Conservation (phyloP, 2,329 filamentous ascomycete genomes). For the Stagonosporopsis rhizophila region DNA sequence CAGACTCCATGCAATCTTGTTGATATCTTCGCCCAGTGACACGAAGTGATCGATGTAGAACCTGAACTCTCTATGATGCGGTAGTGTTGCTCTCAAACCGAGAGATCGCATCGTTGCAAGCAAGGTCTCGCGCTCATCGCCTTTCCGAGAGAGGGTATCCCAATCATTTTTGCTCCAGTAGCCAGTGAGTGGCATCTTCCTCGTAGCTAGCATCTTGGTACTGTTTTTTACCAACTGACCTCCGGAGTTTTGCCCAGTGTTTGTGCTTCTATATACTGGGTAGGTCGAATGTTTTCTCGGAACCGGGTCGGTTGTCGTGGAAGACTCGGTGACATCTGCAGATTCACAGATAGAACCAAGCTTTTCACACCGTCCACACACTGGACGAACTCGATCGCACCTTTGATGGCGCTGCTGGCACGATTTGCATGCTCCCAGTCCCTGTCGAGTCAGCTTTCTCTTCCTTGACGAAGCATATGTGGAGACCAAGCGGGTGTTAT, state of each 20-base stretch:
- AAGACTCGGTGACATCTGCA: not conserved
- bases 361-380: conserved; percentile 71
- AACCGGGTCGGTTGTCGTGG: not conserved
- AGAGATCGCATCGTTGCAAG: conserved; percentile 8
- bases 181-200: not conserved
- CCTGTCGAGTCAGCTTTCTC: not conserved
- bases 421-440: conserved; percentile 9
- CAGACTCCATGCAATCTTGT: not conserved
- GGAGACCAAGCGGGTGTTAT: not conserved
- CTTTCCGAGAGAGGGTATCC: not conserved
- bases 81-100: not conserved
- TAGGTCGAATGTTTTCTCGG: too few species aligned
- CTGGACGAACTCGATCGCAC: conserved; percentile 72
- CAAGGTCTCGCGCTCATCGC: not conserved
- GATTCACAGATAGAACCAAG: conserved; percentile 33
- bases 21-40: conserved; percentile 2
- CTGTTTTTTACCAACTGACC: not conserved
- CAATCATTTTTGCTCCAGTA: conserved; percentile 8
- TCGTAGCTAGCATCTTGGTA: not conserved
- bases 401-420: conserved; percentile 50
- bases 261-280: not conserved
- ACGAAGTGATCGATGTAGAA: conserved; percentile 1
- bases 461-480: not conserved
- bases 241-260: not conserved
- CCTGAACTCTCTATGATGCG: not conserved